Evolutionary conservation across 2,329 filamentous ascomycete genomes (phyloP).

Genomic region (Ophiostoma australiae): DNA sequence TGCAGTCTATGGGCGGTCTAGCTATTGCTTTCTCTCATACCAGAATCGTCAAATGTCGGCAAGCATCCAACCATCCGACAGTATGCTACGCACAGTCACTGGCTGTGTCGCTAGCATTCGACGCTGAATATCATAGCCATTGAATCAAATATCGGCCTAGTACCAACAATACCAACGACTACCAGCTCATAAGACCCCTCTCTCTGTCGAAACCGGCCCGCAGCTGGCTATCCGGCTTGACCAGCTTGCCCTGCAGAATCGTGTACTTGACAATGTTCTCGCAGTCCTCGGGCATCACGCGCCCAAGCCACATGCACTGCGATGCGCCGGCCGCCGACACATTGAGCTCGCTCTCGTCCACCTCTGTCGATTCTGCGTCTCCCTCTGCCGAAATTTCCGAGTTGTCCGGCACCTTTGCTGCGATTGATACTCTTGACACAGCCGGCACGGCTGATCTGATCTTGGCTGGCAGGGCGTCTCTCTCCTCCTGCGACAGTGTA

Average conservation of each 20-base stretch:
- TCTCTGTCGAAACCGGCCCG: constrained; percentile 84
- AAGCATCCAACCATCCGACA: too few relatives aligned
- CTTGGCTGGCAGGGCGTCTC: constrained; percentile 31
- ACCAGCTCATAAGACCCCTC: constrained; percentile 85
- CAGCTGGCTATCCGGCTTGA: constrained; percentile 82
- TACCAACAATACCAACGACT: background rate
- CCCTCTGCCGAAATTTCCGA: constrained; percentile 15
- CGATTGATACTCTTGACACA: constrained; percentile 31
- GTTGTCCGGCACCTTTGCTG: constrained; percentile 24
- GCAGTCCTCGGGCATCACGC: constrained; percentile 81
- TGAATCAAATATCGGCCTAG: background rate
- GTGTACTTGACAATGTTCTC: constrained; percentile 90
- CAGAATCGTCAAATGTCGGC: background rate
- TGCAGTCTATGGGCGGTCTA: background rate
- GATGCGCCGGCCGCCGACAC: constrained; percentile 53
- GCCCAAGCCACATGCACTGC: constrained; percentile 89
- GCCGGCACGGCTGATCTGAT: constrained; percentile 31
- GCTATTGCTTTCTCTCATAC: background rate
- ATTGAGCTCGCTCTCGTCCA: constrained; percentile 30
- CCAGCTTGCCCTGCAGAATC: constrained; percentile 84
- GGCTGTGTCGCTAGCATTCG: background rate
- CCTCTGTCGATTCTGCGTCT: background rate
- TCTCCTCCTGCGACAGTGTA: constrained; percentile 36
- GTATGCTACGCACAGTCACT: too few relatives aligned
- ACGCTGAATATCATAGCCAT: background rate